phyloP scores from a whole-genome alignment of 129 eudicot genomes.

The Lonicera japonica region DNA sequence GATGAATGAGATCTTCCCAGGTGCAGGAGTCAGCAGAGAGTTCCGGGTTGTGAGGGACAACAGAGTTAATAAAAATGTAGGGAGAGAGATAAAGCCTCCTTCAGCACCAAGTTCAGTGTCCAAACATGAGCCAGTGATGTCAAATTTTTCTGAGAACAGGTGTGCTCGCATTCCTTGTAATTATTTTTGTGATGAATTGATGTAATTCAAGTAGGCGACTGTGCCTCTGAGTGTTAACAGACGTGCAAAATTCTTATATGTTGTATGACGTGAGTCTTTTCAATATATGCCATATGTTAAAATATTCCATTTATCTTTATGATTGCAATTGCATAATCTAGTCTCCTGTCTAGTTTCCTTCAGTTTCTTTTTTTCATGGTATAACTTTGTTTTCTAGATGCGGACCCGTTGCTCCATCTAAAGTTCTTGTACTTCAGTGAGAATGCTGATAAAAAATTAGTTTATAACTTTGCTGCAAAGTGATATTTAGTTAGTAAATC shows the following conservation, averaged over 20 bases:
- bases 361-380: no score
- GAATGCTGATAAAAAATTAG: not conserved
- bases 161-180: conserved; percentile 3
- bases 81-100: conserved; percentile 39
- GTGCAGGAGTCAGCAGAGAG: conserved; percentile 58
- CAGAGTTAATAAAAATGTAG: conserved; percentile 48
- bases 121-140: conserved; percentile 21
- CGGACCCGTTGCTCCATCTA: not conserved
- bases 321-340: no score
- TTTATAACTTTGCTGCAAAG: not conserved
- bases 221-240: no score
- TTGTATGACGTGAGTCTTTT: no score
- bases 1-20: conserved; percentile 25
- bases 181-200: no score
- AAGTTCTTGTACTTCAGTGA: not conserved
- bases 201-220: no score
- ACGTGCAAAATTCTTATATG: no score
- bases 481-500: no score
- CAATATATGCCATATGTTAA: not conserved
- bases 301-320: not conserved
- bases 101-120: conserved; percentile 23
- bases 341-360: no score
- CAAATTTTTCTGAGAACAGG: conserved; percentile 48
- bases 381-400: not conserved
- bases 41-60: conserved; percentile 95